Evolutionary conservation across 371 early-diverging fungal genomes (phyloP), one percentile per base, ranked within the genome.

Genomic region (Syncephalastrum monosporum): DNA sequence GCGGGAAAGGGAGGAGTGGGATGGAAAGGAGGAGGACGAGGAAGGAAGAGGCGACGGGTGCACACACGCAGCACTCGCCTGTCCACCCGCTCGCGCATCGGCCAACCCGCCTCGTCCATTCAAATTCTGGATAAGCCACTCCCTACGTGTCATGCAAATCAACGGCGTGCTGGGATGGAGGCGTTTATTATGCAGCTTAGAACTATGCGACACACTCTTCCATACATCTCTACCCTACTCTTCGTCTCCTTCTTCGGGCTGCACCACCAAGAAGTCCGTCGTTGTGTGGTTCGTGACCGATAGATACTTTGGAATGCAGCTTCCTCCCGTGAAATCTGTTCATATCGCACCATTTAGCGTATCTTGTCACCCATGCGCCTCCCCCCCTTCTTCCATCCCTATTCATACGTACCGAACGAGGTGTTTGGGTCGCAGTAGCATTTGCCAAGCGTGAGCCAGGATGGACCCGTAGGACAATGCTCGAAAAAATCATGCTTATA

Each of bases 401-500:
- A 29, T 47, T 24, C 25, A 15, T 6, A 50, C 71, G 64, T 82
- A 84, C 85, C 79, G 51, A 80, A 74, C 47, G 75, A 82, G 7
- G 76, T 66, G 3, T 44, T 56, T 12, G 83, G 84, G 48, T 85
- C 80, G 55, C 86, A 85, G 29, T 71, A 70, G 47, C 86, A 87
- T 47, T 86, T 86, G 27, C 77, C 83, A 57, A 59, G 74, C 29
- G 63, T 65, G 49, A 58, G 50, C 60, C 82, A 69, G 1, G 67
- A 68, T 3, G 78, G 84, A 53, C 76, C 84, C 49, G 72, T 79
- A 12, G 90, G 88, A 53, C 94, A 93, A 45, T 90, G 88, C 12
- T 70, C 70, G 55, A 89, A 86, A 45, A 74, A 68, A 29, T 82
- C 86, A 64, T 93, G 93, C 38, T 77, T 76, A 63, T 94, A 94